Percentiles rank a stretch among this genome's conserved stretches.
These are phyloP conservation scores for Didymellaceae sp. DNA, from an alignment of 2,329 filamentous ascomycete species.

Conservation along the genomic window DNA sequence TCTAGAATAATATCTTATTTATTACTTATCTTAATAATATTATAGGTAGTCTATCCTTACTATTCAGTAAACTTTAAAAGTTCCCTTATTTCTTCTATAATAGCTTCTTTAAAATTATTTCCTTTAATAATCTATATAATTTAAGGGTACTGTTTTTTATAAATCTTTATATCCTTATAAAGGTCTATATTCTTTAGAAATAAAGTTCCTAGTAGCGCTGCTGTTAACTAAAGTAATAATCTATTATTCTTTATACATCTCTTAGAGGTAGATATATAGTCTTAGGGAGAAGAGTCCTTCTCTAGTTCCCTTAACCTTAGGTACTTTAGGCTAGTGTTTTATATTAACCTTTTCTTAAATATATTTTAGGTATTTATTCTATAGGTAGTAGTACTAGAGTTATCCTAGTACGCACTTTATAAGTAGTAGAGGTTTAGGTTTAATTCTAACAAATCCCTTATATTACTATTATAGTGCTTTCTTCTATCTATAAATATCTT, in stretches of 20 bases:
- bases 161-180: background rate
- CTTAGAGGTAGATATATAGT: background rate
- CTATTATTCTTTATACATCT: background rate
- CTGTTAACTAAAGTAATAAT: background rate
- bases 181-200: background rate
- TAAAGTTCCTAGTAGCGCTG: background rate
- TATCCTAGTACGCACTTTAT: background rate
- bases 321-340: background rate
- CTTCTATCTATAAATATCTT: background rate
- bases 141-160: background rate
- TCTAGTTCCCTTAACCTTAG: background rate
- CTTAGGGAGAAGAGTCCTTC: background rate
- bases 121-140: background rate
- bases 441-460: background rate
- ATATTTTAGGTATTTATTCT: background rate
- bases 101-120: background rate
- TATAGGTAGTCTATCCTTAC: background rate
- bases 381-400: background rate
- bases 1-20: background rate
- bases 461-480: background rate
- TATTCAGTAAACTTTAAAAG: background rate
- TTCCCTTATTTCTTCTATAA: background rate
- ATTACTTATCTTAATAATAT: background rate
- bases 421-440: background rate
- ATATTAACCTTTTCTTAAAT: background rate